These are phyloP conservation scores for Chaetomium sp. DNA, from an alignment of 2,329 filamentous ascomycete species.

Conservation along the genomic window DNA sequence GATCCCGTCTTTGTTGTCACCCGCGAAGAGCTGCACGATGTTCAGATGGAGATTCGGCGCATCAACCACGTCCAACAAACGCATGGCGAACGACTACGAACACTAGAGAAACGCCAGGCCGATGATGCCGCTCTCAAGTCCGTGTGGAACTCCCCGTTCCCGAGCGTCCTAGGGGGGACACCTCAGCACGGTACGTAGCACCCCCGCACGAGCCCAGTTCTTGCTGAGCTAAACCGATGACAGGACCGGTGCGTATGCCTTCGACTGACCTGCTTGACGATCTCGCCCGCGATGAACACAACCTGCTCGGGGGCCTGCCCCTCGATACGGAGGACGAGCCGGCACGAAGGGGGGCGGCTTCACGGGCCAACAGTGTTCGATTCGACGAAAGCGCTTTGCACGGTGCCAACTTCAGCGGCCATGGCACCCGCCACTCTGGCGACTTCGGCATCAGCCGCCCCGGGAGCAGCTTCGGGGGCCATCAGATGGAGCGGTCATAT, in stretches of 20 bases:
- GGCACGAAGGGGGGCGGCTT: conserved; percentile 80
- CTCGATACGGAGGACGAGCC: conserved; percentile 87
- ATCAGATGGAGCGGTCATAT: conserved; percentile 79
- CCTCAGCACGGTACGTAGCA: conserved; percentile 75
- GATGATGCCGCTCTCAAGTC: conserved; percentile 74
- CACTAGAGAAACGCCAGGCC: conserved; percentile 67
- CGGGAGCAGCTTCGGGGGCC: conserved; percentile 74
- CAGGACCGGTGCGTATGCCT: conserved; percentile 78
- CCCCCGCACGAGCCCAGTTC: conserved; percentile 3
- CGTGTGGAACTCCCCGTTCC: conserved; percentile 92
- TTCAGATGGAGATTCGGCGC: conserved; percentile 72
- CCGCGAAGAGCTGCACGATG: conserved; percentile 66
- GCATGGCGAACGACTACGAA: conserved; percentile 63
- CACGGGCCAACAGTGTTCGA: conserved; percentile 92
- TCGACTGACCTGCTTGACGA: conserved; percentile 64
- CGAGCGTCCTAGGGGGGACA: conserved; percentile 78
- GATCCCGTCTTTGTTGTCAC: conserved; percentile 62
- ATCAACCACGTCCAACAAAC: conserved; percentile 64
- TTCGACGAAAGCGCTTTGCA: conserved; percentile 96
- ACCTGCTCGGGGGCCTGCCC: conserved; percentile 77
- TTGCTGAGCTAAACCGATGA: conserved; percentile 26
- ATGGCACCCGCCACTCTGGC: conserved; percentile 77
- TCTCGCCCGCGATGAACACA: conserved; percentile 85
- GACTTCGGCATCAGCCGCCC: conserved; percentile 80
- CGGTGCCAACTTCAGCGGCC: conserved; percentile 76